phyloP scores from a whole-genome alignment of 1,284 basidiomycete genomes.

The Malassezia pachydermatis region DNA sequence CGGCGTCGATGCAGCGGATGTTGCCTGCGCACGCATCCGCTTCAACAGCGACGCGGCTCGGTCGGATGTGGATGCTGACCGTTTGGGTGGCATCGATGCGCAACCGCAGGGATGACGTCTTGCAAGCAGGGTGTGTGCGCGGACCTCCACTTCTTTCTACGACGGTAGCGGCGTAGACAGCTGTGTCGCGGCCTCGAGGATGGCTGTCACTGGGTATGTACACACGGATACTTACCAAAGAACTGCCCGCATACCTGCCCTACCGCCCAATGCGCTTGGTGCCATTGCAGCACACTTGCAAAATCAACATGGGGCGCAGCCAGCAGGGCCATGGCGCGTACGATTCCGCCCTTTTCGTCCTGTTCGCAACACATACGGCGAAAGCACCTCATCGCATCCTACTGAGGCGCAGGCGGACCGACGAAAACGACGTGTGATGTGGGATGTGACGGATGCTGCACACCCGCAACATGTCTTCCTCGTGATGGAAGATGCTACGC shows the following conservation, averaged over 20 bases:
- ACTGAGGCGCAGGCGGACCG: background rate
- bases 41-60: conserved; percentile 10
- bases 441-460: conserved; percentile 11
- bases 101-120: no score
- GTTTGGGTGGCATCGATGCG: conserved; percentile 1
- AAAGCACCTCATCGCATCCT: no score
- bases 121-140: background rate
- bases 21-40: background rate
- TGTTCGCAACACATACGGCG: background rate
- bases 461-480: conserved; percentile 10
- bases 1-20: background rate
- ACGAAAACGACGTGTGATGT: conserved; percentile 11
- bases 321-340: conserved; percentile 9
- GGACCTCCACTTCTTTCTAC: background rate
- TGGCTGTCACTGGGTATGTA: conserved; percentile 16
- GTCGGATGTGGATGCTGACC: conserved; percentile 6
- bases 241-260: conserved; percentile 11
- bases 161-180: background rate
- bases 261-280: conserved; percentile 9
- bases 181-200: background rate
- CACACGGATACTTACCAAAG: conserved; percentile 1
- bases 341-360: conserved; percentile 13
- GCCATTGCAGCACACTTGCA: conserved; percentile 11
- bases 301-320: conserved; percentile 11
- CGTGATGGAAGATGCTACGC: conserved; percentile 9